Base-by-base conservation (phyloP, 441 rosid genomes). In the Breynia disticha region DNA sequence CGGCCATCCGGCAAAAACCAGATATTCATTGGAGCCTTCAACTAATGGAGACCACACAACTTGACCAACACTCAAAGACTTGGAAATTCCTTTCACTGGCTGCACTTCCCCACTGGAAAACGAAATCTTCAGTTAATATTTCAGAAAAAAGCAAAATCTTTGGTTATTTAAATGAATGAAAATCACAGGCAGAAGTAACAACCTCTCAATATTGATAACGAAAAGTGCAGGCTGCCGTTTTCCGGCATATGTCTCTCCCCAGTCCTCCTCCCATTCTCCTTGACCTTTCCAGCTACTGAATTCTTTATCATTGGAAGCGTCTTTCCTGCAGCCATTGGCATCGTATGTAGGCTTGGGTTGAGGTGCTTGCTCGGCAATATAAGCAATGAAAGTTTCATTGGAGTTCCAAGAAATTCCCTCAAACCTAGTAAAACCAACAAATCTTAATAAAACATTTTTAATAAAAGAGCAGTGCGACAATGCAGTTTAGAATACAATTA, bases 201-300 rank as follows among this genome's bases (percentile, higher is more conserved):
- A 91, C 97, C 97, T 82, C 62, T 72, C 68, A 57, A 75, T 63
- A 57, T 73, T 60, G 38, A 93, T 76, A 59, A 84, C 86, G 61
- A 86, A 93, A 38, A 89, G 57, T 5, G 88, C 83, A 55, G 96
- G 79, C 73, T 76, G 90, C 62, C 78, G 86, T 75, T 89, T 93
- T 32, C 97, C 93, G 0, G 82, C 90, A 61, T 88, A 93, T 28
- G 83, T 75, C 79, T 93, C 98, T 20, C 98, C 98, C 98, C 97
- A 91, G 19, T 77, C 89, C 73, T 88, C 98, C 75, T 86, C 91
- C 90, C 89, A 93, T 71, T 93, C 91, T 32, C 98, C 98, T 74
- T 77, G 90, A 62, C 90, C 96, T 71, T 81, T 86, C 98, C 98
- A 93, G 84, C 74, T 79, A 57, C 70, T 73, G 58, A 68, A 61